Base-by-base conservation (phyloP, 257 asterid species). In the Scutellaria minor region DNA sequence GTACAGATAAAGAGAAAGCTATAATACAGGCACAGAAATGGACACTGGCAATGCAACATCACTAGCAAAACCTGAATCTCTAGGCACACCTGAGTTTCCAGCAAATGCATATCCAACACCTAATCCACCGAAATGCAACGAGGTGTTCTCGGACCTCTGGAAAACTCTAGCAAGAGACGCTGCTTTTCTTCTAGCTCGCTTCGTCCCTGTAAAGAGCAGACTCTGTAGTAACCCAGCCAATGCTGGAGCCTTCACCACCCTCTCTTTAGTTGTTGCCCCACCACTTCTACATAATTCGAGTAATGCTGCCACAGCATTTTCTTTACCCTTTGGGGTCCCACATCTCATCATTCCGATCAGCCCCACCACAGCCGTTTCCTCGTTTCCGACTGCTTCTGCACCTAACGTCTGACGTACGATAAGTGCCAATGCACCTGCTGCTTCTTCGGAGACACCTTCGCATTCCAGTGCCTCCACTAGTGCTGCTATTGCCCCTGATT, bases 181-280 rank as follows among this genome's bases (percentile, higher is more conserved):
- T 0, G 96, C 97, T 82, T 93, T 93, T 76, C 98, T 82, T 77
- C 95, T 82, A 1, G 98, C 96, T 2, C 97, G 88, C 72, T 86
- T 87, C 9, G 98, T 93, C 74, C 98, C 98, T 1, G 88, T 87
- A 77, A 82, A 93, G 56, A 93, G 88, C 79, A 93, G 69, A 9
- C 85, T 77, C 85, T 87, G 96, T 72, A 92, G 84, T 77, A 86
- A 73, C 18, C 89, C 82, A 0, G 89, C 93, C 79, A 93, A 54
- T 0, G 97, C 81, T 1, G 98, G 97, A 15, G 91, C 96, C 76
- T 83, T 87, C 82, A 86, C 72, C 77, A 93, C 95, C 85, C 78
- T 83, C 82, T 86, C 97, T 2, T 83, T 80, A 35, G 92, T 79
- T 15, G 86, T 85, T 4, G 89, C 80, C 8, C 97, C 97, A 14